A percentile compares a stretch with the other conserved stretches of the same genome.
Conservation (phyloP, 495 filamentous ascomycete genomes). For the Neurospora hispaniola region DNA sequence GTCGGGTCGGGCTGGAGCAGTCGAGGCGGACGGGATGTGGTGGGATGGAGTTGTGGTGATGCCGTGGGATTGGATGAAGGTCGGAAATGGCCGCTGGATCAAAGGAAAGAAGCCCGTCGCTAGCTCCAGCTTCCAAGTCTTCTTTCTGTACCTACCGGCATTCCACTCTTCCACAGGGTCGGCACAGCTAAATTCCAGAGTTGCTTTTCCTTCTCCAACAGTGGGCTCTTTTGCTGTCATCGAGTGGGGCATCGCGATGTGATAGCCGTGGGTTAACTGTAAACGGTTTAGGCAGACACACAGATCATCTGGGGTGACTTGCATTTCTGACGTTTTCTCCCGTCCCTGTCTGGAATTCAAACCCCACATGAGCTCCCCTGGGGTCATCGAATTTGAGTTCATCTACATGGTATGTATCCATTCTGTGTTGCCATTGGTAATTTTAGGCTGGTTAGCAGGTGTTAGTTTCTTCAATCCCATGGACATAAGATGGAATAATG, state of each 20-base stretch:
- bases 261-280: not conserved
- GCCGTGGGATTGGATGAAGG: not conserved
- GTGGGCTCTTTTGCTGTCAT: not conserved
- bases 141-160: not conserved
- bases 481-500: not conserved
- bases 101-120: not conserved
- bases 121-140: not conserved
- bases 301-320: not conserved
- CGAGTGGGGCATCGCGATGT: not conserved
- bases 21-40: not conserved
- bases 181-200: not conserved
- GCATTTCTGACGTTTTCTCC: not conserved
- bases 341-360: not conserved
- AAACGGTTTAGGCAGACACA: not conserved
- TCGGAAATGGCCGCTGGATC: not conserved
- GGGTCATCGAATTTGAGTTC: not conserved
- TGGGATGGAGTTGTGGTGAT: not conserved
- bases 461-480: not conserved
- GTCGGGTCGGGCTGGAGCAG: not conserved
- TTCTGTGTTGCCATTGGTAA: not conserved
- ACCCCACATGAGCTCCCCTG: not conserved
- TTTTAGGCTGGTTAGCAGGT: not conserved
- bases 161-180: not conserved
- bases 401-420: not conserved
- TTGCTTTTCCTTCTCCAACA: not conserved